phyloP scores from a whole-genome alignment of 139 green algal species.

The Coelastrella sp. region DNA sequence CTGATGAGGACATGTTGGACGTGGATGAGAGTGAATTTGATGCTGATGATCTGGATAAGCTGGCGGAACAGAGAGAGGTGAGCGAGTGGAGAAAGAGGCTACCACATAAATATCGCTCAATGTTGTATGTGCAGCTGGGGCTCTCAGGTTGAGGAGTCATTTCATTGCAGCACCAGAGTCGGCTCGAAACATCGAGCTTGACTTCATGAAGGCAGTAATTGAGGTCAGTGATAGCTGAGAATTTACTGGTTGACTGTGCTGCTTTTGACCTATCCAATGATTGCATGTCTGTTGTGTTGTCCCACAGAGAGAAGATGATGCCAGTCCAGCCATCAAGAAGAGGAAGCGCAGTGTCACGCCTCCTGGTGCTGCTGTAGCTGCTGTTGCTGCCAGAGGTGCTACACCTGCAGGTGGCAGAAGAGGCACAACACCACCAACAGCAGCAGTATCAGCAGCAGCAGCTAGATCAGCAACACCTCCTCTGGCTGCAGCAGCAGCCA shows the following conservation, averaged over 20 bases:
- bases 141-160: too few species aligned
- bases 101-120: too few species aligned
- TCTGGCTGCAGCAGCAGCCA: neutral
- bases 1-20: constrained; percentile 27
- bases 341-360: neutral
- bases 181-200: too few species aligned
- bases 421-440: constrained; percentile 8
- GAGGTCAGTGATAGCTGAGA: too few species aligned
- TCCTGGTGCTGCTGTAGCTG: neutral
- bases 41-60: constrained; percentile 30
- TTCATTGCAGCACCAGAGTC: too few species aligned
- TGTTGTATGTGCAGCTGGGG: neutral
- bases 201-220: too few species aligned
- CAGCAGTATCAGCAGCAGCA: neutral
- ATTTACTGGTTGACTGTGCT: too few species aligned
- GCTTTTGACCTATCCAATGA: too few species aligned
- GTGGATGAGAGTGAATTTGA: constrained; percentile 22
- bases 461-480: constrained; percentile 1
- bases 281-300: neutral
- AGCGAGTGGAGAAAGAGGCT: too few species aligned
- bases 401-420: neutral
- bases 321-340: neutral
- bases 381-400: neutral
- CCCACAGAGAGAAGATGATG: neutral
- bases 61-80: constrained; percentile 28